Base-by-base conservation (phyloP, 2,329 filamentous ascomycete species). In the Scedosporium boydii region DNA sequence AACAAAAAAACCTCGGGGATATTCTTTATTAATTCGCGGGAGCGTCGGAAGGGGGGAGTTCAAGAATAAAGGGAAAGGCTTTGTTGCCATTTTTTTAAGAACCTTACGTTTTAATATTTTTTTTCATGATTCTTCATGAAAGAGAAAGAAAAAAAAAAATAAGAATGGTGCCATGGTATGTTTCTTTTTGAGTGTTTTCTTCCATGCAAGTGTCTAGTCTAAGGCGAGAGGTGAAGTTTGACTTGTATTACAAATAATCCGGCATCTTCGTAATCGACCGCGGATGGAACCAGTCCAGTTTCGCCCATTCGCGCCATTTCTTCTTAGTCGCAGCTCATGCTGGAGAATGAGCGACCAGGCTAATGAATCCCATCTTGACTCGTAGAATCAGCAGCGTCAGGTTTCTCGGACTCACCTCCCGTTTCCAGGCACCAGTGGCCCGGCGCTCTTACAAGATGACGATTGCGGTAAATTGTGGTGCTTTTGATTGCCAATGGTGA, bases 391-490 rank as follows among this genome's bases (percentile, higher is more conserved):
- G 18, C 51, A 16, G 5, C n/a, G 2, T 55, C 5, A 23, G 12
- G 23, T 12, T 6, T 48, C 44, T 18, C 9, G 7, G 12, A 55
- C 18, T 27, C 21, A 14, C n/a, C 23, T 55, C 51, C 21, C 18
- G 16, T 6, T 34, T 16, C 21, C 57, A 57, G 61, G 48, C 53
- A 2, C 23, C 9, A 2, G n/a, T 56, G 21, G 3, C 51, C 16
- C 23, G 55, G 6, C 27, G 34, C 6, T 21, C n/a, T n/a, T 34
- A 38, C 14, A 41, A 7, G 14, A 61, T 61, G 59, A 34, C 59
- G 60, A 63, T 58, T 29, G 62, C 56, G 58, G 53, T 60, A 59
- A 48, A 53, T 26, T 6, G 51, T 41, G 58, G 48, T 56, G 29
- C 18, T 6, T n/a, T 59, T 56, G 21, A n/a, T 23, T 58, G 12